phyloP scores from a whole-genome alignment of 345 rosid genomes.

The Arabidopsis suecica region DNA sequence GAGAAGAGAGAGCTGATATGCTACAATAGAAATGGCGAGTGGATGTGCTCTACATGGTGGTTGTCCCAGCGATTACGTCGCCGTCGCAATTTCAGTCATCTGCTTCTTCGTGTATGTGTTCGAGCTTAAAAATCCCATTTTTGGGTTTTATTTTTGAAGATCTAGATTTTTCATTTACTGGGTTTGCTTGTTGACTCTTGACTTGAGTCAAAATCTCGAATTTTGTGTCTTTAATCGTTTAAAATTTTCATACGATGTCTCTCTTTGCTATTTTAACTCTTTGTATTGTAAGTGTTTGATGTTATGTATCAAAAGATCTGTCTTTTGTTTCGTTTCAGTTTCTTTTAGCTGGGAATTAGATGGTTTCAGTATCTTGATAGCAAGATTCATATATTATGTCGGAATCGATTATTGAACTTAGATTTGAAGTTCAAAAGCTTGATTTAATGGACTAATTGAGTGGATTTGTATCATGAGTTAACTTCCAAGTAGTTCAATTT shows the following conservation, averaged over 20 bases:
- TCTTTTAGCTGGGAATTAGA: neutral
- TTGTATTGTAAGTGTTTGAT: slow-evolving; percentile 30
- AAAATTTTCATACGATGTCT: neutral
- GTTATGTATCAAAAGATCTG: slow-evolving; percentile 37
- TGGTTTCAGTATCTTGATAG: slow-evolving; percentile 7
- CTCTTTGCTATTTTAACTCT: no score
- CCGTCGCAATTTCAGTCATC: slow-evolving; percentile 60
- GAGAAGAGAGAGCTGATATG: slow-evolving; percentile 18
- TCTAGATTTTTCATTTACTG: slow-evolving; percentile 34
- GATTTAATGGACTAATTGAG: neutral
- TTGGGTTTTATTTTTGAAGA: slow-evolving; percentile 23
- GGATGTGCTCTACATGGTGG: slow-evolving; percentile 71
- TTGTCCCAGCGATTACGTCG: slow-evolving; percentile 86
- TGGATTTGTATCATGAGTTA: neutral
- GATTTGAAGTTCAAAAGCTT: slow-evolving; percentile 24
- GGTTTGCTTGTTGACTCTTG: slow-evolving; percentile 35
- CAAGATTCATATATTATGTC: neutral
- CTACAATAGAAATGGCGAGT: slow-evolving; percentile 49
- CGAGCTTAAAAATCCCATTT: neutral
- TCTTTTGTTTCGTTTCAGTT: neutral
- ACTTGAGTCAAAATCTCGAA: slow-evolving; percentile 14
- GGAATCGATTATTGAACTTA: neutral
- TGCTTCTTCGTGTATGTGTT: slow-evolving; percentile 63
- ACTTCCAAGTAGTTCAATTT: neutral
- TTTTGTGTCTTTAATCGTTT: neutral